Percentiles rank a stretch among this genome's conserved stretches.
Evolutionary conservation across 1,284 basidiomycete species (phyloP).

Genomic region (Kwoniella shivajii): DNA sequence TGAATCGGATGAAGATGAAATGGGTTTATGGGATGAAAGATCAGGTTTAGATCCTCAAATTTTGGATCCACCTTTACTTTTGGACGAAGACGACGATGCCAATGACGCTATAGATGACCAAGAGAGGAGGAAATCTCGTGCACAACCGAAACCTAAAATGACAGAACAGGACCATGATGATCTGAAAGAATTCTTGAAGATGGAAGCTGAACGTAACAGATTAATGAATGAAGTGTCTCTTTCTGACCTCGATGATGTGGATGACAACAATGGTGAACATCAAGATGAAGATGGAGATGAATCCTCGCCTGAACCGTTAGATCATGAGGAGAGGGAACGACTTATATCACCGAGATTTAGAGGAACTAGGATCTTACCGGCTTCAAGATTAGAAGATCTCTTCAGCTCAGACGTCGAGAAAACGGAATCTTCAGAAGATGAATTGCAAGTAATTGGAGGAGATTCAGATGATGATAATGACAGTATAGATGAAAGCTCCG

Average conservation of each 20-base stretch:
- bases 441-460: constrained; percentile 6
- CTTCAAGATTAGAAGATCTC: constrained; percentile 14
- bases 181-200: constrained; percentile 27
- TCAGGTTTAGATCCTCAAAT: constrained; percentile 36
- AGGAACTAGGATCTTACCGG: constrained; percentile 14
- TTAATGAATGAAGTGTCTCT: background rate
- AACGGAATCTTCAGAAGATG: constrained; percentile 16
- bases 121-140: background rate
- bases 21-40: constrained; percentile 41
- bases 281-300: background rate
- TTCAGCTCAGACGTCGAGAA: constrained; percentile 13
- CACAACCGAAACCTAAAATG: too few relatives aligned
- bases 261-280: constrained; percentile 1
- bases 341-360: constrained; percentile 6
- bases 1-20: constrained; percentile 39
- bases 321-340: background rate
- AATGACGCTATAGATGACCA: background rate
- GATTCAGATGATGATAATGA: constrained; percentile 4
- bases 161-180: constrained; percentile 35
- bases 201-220: constrained; percentile 16
- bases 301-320: background rate
- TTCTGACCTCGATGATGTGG: constrained; percentile 1
- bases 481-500: too few relatives aligned
- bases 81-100: constrained; percentile 8
- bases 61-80: constrained; percentile 5